Evolutionary conservation across 2,329 filamentous ascomycete species (phyloP), one percentile per base, ranked within the genome.

Genomic region (Metarhizium sp.): DNA sequence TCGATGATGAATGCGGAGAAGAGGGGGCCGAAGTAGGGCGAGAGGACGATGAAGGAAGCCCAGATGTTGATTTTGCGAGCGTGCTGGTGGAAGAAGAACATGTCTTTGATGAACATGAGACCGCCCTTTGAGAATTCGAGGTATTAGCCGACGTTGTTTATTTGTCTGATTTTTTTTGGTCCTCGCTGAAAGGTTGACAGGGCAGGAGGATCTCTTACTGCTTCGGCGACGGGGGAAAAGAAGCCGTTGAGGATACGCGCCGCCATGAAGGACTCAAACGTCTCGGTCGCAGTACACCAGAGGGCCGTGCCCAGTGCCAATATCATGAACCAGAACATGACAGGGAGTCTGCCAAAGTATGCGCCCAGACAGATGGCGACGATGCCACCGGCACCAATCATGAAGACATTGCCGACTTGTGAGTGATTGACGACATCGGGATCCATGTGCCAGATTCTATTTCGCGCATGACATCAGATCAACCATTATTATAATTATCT

Each of bases 21-120:
- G 2, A 76, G 63, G 0, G 76, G 75, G 1, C 75, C 75, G 57
- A 73, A 63, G 60, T 75, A 80, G 53, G 70, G 77, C 16, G 67
- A 69, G 11, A 72, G 64, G 53, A 74, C 65, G 60, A 73, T 70
- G 56, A 72, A 68, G 3, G 69, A 64, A 16, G 73, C 74, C 75
- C 75, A 78, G 42, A 78, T 66, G 51, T 75, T 75, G 57, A 78
- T 77, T 62, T 78, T 78, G 25, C 75, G 66, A 1, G 76, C 75
- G 40, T 77, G 70, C 58, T 82, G 75, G 60, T 84, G 80, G 65
- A 82, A 80, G 69, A 80, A 83, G 69, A 81, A 84, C 56, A 81
- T 72, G 63, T 84, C 80, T 54, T 80, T 76, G 62, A 81, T 76
- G 61, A 77, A 77, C 60, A 78, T 76, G 52, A 82, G 68, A 10